Evolutionary conservation across 108 stramenopile species (phyloP).

Genomic region (Skeletonema menzelii): DNA sequence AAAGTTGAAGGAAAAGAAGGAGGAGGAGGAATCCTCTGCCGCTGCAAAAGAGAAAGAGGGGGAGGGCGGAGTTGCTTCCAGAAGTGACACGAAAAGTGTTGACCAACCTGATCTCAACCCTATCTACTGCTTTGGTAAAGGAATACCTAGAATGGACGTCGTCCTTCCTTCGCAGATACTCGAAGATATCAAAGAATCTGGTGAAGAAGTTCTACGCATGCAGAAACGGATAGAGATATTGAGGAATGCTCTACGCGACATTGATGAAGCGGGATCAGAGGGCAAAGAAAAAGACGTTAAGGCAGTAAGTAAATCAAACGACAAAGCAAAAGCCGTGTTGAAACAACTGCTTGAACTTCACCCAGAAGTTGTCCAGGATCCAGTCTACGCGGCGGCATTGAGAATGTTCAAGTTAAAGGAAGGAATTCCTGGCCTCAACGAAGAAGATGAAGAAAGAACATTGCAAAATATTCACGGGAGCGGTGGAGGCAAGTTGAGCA

Average conservation of each 20-base stretch:
- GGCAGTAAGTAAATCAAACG: neutral
- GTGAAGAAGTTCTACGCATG: slow-evolving; percentile 25
- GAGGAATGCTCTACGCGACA: slow-evolving; percentile 5
- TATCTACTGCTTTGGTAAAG: slow-evolving; percentile 32
- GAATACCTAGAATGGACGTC: slow-evolving; percentile 33
- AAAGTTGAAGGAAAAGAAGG: slow-evolving; percentile 1
- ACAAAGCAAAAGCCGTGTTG: slow-evolving; percentile 1
- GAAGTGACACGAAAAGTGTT: neutral
- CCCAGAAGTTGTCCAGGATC: slow-evolving; percentile 33
- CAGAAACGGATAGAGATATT: slow-evolving; percentile 26
- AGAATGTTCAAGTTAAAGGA: slow-evolving; percentile 27
- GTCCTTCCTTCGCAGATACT: slow-evolving; percentile 16
- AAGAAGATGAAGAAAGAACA: neutral
- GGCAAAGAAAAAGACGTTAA: neutral
- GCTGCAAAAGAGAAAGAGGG: neutral
- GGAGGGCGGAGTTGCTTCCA: neutral
- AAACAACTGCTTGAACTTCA: slow-evolving; percentile 25
- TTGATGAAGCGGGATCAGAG: neutral
- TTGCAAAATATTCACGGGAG: neutral
- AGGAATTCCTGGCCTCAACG: slow-evolving; percentile 1
- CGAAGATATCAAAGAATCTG: slow-evolving; percentile 21
- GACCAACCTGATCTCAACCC: slow-evolving; percentile 20
- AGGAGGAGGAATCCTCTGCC: neutral
- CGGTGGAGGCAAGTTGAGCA: neutral
- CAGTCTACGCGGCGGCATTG: slow-evolving; percentile 29